Percentiles rank a stretch among this genome's conserved stretches.
These are phyloP conservation scores for Candolleomyces aberdarensis DNA, from an alignment of 768 basidiomycete species.

Conservation along the genomic window DNA sequence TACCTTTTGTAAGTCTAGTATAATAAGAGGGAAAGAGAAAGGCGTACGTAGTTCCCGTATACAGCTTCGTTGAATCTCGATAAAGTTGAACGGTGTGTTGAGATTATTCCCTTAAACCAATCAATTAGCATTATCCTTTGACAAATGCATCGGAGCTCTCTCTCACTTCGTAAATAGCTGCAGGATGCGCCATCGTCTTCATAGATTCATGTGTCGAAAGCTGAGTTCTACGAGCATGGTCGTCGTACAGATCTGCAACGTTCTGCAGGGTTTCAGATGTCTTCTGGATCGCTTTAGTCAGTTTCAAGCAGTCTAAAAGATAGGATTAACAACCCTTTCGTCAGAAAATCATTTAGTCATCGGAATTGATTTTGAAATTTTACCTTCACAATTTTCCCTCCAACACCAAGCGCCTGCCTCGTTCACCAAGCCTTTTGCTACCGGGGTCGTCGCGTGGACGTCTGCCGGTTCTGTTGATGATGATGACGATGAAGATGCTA, in stretches of 20 bases:
- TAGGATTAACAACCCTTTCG: no score
- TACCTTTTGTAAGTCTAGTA: background rate
- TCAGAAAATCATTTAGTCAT: background rate
- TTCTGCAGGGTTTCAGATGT: slow-evolving; percentile 69
- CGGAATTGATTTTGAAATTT: background rate
- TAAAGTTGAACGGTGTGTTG: slow-evolving; percentile 71
- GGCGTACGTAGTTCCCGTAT: slow-evolving; percentile 11
- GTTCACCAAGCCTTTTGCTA: slow-evolving; percentile 57
- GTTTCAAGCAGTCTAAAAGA: slow-evolving; percentile 61
- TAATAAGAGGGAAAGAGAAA: background rate
- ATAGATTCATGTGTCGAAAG: slow-evolving; percentile 72
- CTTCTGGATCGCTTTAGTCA: slow-evolving; percentile 78
- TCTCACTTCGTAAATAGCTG: slow-evolving; percentile 63
- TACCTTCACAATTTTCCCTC: slow-evolving; percentile 74
- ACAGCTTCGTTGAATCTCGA: slow-evolving; percentile 60
- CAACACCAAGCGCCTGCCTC: slow-evolving; percentile 84
- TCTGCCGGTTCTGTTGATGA: slow-evolving; percentile 45
- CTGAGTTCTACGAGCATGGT: slow-evolving; percentile 72
- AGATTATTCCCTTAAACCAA: slow-evolving; percentile 54
- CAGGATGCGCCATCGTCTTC: slow-evolving; percentile 75
- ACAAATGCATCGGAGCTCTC: background rate
- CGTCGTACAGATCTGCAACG: slow-evolving; percentile 76
- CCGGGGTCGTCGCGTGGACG: slow-evolving; percentile 1
- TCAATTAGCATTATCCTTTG: background rate
- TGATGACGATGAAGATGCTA: slow-evolving; percentile 42